Conservation (phyloP, 2,329 filamentous ascomycete species). For the Pezizomycotina sp. region DNA sequence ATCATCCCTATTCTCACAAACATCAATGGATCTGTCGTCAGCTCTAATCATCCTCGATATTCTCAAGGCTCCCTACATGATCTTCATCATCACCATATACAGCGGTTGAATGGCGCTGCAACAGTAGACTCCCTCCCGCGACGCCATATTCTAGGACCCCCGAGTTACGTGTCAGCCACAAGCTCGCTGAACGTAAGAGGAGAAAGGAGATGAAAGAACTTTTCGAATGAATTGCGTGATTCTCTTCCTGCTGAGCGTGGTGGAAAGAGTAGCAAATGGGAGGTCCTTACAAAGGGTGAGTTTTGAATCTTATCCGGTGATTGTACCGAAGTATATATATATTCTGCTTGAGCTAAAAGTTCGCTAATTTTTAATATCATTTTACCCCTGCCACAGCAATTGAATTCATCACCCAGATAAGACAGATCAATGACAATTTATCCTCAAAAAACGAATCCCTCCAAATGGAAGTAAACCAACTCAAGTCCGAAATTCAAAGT, state of each 20-base stretch:
- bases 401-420: conserved; percentile 24
- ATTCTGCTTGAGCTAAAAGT: conserved; percentile 10
- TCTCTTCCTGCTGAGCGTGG: conserved; percentile 66
- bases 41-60: conserved; percentile 11
- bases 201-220: conserved; percentile 78
- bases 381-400: conserved; percentile 23
- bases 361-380: neutral
- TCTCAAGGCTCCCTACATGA: conserved; percentile 11
- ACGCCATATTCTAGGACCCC: conserved; percentile 64
- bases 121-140: conserved; percentile 17
- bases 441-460: conserved; percentile 20
- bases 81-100: conserved; percentile 24
- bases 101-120: conserved; percentile 17
- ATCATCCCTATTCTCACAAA: conserved; percentile 19
- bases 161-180: conserved; percentile 67
- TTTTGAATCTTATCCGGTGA: conserved; percentile 6
- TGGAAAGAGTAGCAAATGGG: conserved; percentile 78
- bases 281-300: conserved; percentile 69
- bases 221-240: conserved; percentile 63
- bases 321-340: conserved; percentile 1
- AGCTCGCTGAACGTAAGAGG: conserved; percentile 67
- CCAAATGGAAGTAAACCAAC: conserved; percentile 17
- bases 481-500: conserved; percentile 19
- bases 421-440: conserved; percentile 19
- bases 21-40: conserved; percentile 13